phyloP scores from a whole-genome alignment of 768 basidiomycete species.

The Tricholomella constricta region DNA sequence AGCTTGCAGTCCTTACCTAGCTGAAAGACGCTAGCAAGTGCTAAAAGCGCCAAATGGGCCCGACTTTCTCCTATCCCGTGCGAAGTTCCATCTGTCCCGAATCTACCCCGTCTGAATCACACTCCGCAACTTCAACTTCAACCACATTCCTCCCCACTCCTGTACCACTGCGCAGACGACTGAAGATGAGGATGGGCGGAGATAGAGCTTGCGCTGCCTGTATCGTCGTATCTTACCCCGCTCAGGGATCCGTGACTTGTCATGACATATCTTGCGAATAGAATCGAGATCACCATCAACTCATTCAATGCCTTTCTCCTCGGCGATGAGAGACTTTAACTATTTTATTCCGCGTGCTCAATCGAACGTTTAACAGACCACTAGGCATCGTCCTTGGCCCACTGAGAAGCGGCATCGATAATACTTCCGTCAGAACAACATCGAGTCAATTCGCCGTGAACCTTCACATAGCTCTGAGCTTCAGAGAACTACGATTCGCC shows the following conservation, averaged over 20 bases:
- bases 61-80: conserved; percentile 28
- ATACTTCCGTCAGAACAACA: too few species aligned
- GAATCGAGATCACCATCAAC: background rate
- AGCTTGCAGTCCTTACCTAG: conserved; percentile 1
- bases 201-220: background rate
- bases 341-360: background rate
- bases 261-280: conserved; percentile 12
- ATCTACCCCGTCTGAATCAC: conserved; percentile 22
- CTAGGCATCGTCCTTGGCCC: too few species aligned
- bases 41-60: conserved; percentile 15
- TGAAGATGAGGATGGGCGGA: background rate
- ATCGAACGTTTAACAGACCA: background rate
- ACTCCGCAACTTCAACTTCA: conserved; percentile 8
- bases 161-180: background rate
- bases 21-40: conserved; percentile 13
- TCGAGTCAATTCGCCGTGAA: too few species aligned
- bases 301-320: background rate
- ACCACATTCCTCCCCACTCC: background rate
- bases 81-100: conserved; percentile 23
- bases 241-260: conserved; percentile 6
- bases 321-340: background rate
- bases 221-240: background rate
- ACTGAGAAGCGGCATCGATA: too few species aligned
- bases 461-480: too few species aligned
- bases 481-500: too few species aligned